Base-by-base conservation (phyloP, 305 asterid species). In the Vinca major region DNA sequence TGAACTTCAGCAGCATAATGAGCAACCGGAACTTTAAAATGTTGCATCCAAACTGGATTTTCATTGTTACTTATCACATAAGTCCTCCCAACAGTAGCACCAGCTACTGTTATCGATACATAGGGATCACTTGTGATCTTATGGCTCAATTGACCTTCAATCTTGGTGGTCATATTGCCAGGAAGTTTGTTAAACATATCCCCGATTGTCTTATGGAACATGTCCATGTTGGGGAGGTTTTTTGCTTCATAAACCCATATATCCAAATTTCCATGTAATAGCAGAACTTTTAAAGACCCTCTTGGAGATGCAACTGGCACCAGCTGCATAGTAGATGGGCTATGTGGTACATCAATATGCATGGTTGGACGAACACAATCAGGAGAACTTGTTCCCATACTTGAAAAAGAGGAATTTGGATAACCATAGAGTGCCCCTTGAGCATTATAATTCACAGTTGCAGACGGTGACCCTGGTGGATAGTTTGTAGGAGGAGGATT, bases 161-260 rank as follows among this genome's bases (percentile, higher is more conserved):
- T 81, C 79, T 86, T 91, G 81, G 77, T 75, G 77, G 80, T 84
- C 86, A 82, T 52, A 14, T 81, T 91, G 14, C 93, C 94, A 0
- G 98, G 95, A 56, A 91, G 77, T 69, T 39, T 87, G 73, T 82
- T 85, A 77, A 94, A 83, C 96, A 94, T 75, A 68, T 94, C 98
- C 54, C 97, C 97, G n/a, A 94, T 21, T 7, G 96, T 94, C 78
- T 81, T 91, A 82, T 89, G 99, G 77, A 94, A 89, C 99, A 94
- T 94, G 74, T 91, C 99, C 99, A 94, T 91, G 82, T 94, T 94
- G 26, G 99, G 99, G 69, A 94, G 97, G 80, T 94, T 89, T 72
- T 91, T 94, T 2, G 99, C 99, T 69, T 89, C 96, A 57, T 77
- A 67, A 36, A 94, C 84, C 92, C 89, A 90, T 48, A 94, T 82